Evolutionary conservation across 257 asterid species (phyloP), one percentile per base, ranked within the genome.

Genomic region (Cinchona pubescens): DNA sequence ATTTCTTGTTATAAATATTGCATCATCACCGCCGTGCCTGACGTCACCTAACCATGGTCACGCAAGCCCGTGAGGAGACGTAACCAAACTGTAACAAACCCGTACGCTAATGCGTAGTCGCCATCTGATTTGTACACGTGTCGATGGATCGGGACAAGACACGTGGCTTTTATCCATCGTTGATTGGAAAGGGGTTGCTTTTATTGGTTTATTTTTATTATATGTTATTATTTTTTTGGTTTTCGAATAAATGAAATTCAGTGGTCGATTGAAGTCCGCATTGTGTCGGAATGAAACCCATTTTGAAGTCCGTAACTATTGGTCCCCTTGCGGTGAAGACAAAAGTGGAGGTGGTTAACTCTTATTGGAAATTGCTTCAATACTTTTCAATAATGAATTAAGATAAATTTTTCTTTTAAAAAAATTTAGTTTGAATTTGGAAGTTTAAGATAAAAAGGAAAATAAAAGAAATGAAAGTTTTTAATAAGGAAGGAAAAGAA

Each of bases 301-400:
- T 75, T 82, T 66, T 77, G 63, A 75, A 58, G 71, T 78, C 82
- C 82, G 86, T 71, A 77, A 82, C 74, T n/a, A 75, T 67, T 62
- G 38, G 53, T 66, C 73, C 79, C 51, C 72, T 55, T 5, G 23
- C 65, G 15, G 16, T 11, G 32, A 11, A 35, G 42, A 46, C 45
- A 5, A 66, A 43, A 42, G 40, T 32, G 66, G 66, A 38, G 60
- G 62, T 34, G 49, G n/a, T 53, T 18, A 48, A 38, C n/a, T 21
- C 29, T n/a, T 13, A 35, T 73, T 58, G 59, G 19, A 40, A 38
- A 35, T 35, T 27, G 55, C 53, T 7, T 2, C n/a, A 19, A 19
- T 23, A 32, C 11, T 12, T 29, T 7, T 38, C 23, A 53, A 71
- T 23, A 34, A 23, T 55, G 75, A n/a, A n/a, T n/a, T n/a, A n/a